These are phyloP conservation scores for Phialophora tarda DNA, from an alignment of 2,329 filamentous ascomycete species.

Conservation along the genomic window DNA sequence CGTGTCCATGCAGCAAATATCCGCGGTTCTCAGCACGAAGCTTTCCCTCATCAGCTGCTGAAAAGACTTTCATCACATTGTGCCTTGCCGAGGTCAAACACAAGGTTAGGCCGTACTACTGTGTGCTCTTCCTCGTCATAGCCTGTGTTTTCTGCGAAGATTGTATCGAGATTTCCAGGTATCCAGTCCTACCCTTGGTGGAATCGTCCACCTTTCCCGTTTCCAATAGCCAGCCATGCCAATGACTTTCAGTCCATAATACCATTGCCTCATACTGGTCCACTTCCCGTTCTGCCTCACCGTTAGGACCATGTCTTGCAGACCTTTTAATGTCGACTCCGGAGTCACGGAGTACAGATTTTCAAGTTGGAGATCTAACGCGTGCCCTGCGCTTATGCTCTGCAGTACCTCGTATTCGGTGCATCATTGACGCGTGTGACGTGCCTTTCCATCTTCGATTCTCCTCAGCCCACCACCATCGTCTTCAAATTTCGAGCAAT, in stretches of 20 bases:
- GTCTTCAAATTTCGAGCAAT: not conserved
- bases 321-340: not conserved
- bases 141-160: not conserved
- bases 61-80: not conserved
- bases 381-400: not conserved
- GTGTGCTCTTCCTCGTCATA: not conserved
- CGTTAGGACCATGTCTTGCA: not conserved
- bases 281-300: not conserved
- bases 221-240: not conserved
- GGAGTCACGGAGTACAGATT: not conserved
- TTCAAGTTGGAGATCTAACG: not conserved
- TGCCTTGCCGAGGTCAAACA: not conserved
- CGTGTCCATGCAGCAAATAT: not conserved
- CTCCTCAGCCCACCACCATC: not conserved
- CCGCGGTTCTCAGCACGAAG: not conserved
- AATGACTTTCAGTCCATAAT: not conserved
- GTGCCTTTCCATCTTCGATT: not conserved
- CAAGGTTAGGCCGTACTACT: not conserved
- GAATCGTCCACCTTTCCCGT: not conserved
- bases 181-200: not conserved
- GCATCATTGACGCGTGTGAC: not conserved
- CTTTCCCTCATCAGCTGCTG: not conserved
- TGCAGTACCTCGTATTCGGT: constrained; percentile 1
- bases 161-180: not conserved
- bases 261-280: not conserved